phyloP scores from a whole-genome alignment of 2,329 filamentous ascomycete genomes.

The Claviceps sp. region DNA sequence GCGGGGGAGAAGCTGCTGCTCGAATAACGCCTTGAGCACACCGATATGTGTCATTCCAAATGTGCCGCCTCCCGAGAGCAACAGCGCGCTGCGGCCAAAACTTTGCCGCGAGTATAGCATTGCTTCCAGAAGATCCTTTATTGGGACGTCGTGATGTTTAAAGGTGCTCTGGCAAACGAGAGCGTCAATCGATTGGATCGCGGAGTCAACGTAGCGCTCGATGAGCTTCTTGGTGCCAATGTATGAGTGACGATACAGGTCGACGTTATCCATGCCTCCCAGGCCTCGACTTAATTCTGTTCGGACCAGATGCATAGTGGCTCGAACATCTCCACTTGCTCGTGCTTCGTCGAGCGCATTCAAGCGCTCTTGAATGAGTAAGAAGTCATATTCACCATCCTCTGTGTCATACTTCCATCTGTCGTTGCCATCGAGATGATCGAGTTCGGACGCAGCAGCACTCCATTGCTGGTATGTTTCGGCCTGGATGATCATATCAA shows the following conservation, averaged over 20 bases:
- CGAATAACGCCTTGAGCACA: constrained; percentile 68
- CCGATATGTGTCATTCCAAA: constrained; percentile 90
- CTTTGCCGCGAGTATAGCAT: constrained; percentile 62
- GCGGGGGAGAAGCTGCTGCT: constrained; percentile 61
- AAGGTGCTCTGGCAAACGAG: constrained; percentile 49
- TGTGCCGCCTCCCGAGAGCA: constrained; percentile 75
- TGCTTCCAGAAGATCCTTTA: constrained; percentile 49
- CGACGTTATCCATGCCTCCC: constrained; percentile 72
- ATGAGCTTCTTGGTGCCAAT: constrained; percentile 79
- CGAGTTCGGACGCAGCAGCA: constrained; percentile 60
- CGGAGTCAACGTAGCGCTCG: constrained; percentile 73
- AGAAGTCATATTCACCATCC: constrained; percentile 56
- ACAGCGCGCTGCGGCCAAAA: constrained; percentile 71
- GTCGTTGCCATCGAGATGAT: constrained; percentile 67
- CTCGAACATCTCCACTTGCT: constrained; percentile 53
- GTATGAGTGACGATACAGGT: constrained; percentile 72
- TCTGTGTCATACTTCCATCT: constrained; percentile 59
- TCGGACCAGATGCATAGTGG: constrained; percentile 70
- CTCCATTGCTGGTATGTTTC: constrained; percentile 61
- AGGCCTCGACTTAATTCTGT: constrained; percentile 70
- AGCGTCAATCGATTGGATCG: constrained; percentile 58
- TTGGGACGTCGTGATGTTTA: constrained; percentile 38
- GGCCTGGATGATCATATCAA: constrained; percentile 33
- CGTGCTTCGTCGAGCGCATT: constrained; percentile 63
- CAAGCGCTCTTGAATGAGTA: constrained; percentile 56